These are phyloP conservation scores for Celoporthe dispersa DNA, from an alignment of 2,329 filamentous ascomycete species.

Conservation along the genomic window DNA sequence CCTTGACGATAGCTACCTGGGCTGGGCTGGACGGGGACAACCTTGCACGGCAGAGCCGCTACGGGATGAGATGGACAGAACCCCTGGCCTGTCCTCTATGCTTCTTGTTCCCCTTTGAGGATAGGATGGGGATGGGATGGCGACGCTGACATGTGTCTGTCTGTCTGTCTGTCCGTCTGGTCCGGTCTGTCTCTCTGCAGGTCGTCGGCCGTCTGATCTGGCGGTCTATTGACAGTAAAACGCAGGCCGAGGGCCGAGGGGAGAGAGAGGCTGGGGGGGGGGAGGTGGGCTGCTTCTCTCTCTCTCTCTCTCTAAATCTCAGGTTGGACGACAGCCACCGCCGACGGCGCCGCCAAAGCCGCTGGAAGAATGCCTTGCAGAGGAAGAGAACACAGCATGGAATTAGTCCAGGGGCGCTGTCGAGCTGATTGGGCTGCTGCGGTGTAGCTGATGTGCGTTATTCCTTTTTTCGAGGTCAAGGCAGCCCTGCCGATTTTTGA, in stretches of 20 bases:
- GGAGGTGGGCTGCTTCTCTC: slow-evolving; percentile 22
- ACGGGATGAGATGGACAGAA: background rate
- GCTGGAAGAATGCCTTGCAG: slow-evolving; percentile 23
- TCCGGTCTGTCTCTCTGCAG: slow-evolving; percentile 15
- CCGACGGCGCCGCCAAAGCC: background rate
- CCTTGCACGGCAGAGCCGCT: slow-evolving; percentile 19
- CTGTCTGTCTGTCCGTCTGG: background rate
- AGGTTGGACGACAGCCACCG: background rate
- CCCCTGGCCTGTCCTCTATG: background rate
- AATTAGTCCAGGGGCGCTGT: slow-evolving; percentile 24
- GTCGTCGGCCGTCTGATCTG: slow-evolving; percentile 21
- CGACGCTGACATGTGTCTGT: background rate
- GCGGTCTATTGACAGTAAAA: slow-evolving; percentile 20
- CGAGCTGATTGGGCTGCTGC: slow-evolving; percentile 20
- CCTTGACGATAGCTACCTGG: slow-evolving; percentile 15
- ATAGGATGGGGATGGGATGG: background rate
- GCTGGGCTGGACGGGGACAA: slow-evolving; percentile 2
- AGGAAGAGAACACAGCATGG: slow-evolving; percentile 23
- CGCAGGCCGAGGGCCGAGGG: slow-evolving; percentile 11
- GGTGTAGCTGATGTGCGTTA: no score
- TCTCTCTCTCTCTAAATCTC: background rate
- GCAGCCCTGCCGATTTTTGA: slow-evolving; percentile 18
- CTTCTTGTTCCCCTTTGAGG: background rate
- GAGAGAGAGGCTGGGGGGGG: background rate
- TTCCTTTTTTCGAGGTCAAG: background rate